These are phyloP conservation scores for Narthecium ossifragum DNA, from an alignment of 106 monocot species.

Conservation along the genomic window DNA sequence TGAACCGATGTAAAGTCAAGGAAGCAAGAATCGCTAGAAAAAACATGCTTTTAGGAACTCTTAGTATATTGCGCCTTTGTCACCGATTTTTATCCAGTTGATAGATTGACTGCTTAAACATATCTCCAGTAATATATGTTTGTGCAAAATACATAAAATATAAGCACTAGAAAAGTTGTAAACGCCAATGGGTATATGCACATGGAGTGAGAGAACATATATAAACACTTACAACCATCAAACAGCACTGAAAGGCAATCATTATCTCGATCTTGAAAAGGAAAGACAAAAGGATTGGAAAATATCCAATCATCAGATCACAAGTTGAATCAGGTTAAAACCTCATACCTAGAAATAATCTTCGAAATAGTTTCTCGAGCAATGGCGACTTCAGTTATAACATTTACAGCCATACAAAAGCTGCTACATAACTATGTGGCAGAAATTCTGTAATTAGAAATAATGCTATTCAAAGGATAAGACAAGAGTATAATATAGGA, in stretches of 20 bases:
- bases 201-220: neutral
- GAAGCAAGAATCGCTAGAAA: no score
- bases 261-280: no score
- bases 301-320: neutral
- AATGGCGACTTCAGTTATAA: constrained; percentile 7
- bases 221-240: neutral
- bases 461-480: neutral
- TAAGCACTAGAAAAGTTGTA: neutral
- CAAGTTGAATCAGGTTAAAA: neutral
- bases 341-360: constrained; percentile 46
- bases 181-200: neutral
- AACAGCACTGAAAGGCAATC: neutral
- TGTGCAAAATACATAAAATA: no score
- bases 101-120: no score
- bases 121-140: no score
- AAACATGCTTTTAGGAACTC: no score
- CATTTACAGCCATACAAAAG: constrained; percentile 31
- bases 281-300: neutral
- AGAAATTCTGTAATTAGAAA: constrained; percentile 21
- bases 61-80: no score
- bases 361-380: constrained; percentile 28
- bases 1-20: no score
- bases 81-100: no score
- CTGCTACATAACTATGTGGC: constrained; percentile 26
- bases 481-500: neutral